These are phyloP conservation scores for Begonia loranthoides DNA, from an alignment of 306 rosid genomes.

Conservation along the genomic window DNA sequence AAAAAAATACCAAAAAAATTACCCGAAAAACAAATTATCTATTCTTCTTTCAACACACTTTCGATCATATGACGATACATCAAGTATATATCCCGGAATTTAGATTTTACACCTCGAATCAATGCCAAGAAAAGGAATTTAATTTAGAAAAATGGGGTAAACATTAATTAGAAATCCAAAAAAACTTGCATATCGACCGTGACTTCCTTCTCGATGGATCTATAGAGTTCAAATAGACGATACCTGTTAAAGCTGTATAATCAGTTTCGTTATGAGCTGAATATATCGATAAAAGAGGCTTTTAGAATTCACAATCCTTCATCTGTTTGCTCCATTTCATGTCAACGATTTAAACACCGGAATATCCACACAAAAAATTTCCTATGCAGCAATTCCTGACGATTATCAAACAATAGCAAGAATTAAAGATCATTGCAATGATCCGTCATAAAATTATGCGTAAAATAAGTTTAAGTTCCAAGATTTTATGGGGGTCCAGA, in stretches of 20 bases:
- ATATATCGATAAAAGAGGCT: constrained; percentile 34
- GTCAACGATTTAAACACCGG: constrained; percentile 48
- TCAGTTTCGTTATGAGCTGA: constrained; percentile 48
- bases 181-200: constrained; percentile 43
- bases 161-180: constrained; percentile 31
- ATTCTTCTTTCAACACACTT: constrained; percentile 33
- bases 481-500: too few species aligned
- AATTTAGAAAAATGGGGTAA: constrained; percentile 18
- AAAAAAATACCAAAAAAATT: constrained; percentile 2
- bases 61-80: constrained; percentile 37
- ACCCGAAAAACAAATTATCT: constrained; percentile 24
- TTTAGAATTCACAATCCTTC: constrained; percentile 63
- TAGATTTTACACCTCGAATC: constrained; percentile 77
- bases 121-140: constrained; percentile 50
- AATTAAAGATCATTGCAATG: background rate
- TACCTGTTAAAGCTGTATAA: constrained; percentile 58
- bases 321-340: constrained; percentile 31
- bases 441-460: background rate
- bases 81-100: constrained; percentile 48
- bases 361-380: constrained; percentile 42
- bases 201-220: constrained; percentile 44
- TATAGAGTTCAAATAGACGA: constrained; percentile 51
- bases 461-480: too few species aligned
- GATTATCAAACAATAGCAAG: background rate
- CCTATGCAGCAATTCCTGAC: constrained; percentile 90